Evolutionary conservation across 2,329 filamentous ascomycete genomes (phyloP).

Genomic region (Sporothrix phasma): DNA sequence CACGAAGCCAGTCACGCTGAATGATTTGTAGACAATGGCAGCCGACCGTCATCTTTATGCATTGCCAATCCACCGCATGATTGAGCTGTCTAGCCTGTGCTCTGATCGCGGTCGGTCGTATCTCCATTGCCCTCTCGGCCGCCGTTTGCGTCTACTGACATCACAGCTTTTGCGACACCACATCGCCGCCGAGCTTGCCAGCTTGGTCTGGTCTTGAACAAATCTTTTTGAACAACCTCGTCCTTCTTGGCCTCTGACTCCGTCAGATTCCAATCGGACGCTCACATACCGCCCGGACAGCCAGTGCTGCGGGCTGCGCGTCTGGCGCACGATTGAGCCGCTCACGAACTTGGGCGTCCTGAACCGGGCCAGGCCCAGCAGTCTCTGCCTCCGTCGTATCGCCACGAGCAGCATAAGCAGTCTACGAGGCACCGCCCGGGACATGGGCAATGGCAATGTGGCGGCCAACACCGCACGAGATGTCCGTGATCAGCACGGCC

Average conservation of each 20-base stretch:
- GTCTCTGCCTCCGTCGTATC: not conserved
- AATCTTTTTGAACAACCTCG: constrained; percentile 28
- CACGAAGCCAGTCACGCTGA: too few species aligned
- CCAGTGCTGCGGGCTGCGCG: constrained; percentile 34
- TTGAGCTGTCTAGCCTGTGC: not conserved
- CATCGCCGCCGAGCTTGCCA: too few species aligned
- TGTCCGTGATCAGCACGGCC: constrained; percentile 16
- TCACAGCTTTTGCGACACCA: not conserved
- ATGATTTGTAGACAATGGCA: too few species aligned
- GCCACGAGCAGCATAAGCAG: constrained; percentile 9
- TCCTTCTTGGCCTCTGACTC: constrained; percentile 33
- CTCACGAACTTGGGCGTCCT: constrained; percentile 33
- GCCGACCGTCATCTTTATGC: too few species aligned
- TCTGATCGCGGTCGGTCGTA: not conserved
- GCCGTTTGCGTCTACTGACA: not conserved
- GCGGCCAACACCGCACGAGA: constrained; percentile 14
- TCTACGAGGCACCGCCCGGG: constrained; percentile 8
- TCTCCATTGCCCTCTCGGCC: too few species aligned
- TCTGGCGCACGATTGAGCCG: constrained; percentile 36
- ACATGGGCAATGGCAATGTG: constrained; percentile 14
- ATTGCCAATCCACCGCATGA: too few species aligned
- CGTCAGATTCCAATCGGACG: constrained; percentile 38
- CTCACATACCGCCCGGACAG: constrained; percentile 35
- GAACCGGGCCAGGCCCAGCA: not conserved
- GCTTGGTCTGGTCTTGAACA: constrained; percentile 6